These are phyloP conservation scores for Candida wancherniae DNA, from an alignment of 805 yeast genomes.

Conservation along the genomic window DNA sequence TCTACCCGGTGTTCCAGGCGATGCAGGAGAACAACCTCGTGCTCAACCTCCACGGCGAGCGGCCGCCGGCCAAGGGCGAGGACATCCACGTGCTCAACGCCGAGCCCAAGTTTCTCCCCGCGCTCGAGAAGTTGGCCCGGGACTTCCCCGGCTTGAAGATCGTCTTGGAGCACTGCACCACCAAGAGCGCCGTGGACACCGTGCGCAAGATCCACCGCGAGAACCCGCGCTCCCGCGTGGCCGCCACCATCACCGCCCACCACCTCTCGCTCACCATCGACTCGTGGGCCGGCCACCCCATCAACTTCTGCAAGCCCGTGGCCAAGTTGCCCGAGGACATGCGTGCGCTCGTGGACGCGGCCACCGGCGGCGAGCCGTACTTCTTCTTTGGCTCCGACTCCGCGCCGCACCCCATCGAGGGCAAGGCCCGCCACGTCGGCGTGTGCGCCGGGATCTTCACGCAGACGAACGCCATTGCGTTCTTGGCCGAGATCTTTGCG, in stretches of 20 bases:
- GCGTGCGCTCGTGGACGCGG: conserved; percentile 78
- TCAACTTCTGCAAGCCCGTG: conserved; percentile 95
- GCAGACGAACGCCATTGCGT: conserved; percentile 75
- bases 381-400: conserved; percentile 97
- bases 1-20: conserved; percentile 85
- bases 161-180: conserved; percentile 91
- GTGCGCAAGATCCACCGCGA: conserved; percentile 49
- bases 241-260: conserved; percentile 95
- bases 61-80: conserved; percentile 54
- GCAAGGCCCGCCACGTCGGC: conserved; percentile 70
- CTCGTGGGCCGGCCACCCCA: conserved; percentile 94
- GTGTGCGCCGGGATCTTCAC: conserved; percentile 99
- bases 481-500: conserved; percentile 84
- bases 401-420: conserved; percentile 89
- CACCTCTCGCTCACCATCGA: conserved; percentile 86
- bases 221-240: conserved; percentile 49
- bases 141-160: conserved; percentile 86
- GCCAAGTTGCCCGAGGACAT: conserved; percentile 89
- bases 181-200: conserved; percentile 79
- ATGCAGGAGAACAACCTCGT: conserved; percentile 77
- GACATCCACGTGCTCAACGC: conserved; percentile 92
- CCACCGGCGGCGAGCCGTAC: conserved; percentile 84
- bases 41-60: conserved; percentile 92
- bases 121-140: conserved; percentile 65
- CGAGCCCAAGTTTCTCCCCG: conserved; percentile 88